A percentile compares a stretch with the other conserved stretches of the same genome.
Conservation (phyloP, 1,139 yeast species). For the Protomyces macrosporus region DNA sequence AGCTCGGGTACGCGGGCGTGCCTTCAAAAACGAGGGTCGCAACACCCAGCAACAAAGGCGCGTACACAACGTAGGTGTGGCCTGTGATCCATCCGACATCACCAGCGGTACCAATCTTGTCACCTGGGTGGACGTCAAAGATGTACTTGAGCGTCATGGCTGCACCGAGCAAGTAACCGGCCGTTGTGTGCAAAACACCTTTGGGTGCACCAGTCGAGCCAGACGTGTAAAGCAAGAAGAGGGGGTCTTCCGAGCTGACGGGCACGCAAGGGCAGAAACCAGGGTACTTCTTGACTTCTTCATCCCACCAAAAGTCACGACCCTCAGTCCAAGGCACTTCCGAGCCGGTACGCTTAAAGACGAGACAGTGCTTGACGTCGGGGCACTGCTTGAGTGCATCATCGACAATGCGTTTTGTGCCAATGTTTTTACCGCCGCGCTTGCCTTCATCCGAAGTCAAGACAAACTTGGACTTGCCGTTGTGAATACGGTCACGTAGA, state of each 20-base stretch:
- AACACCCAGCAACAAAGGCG: slow-evolving; percentile 83
- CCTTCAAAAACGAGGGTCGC: slow-evolving; percentile 94
- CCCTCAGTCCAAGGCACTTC: slow-evolving; percentile 66
- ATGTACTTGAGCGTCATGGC: slow-evolving; percentile 90
- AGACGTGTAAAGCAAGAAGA: slow-evolving; percentile 87
- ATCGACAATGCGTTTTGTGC: slow-evolving; percentile 89
- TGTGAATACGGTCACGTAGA: slow-evolving; percentile 80
- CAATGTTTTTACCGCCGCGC: slow-evolving; percentile 90
- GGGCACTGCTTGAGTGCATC: slow-evolving; percentile 81
- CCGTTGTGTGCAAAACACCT: slow-evolving; percentile 95
- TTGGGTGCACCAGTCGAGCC: slow-evolving; percentile 98
- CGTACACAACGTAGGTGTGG: slow-evolving; percentile 91
- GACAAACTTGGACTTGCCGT: slow-evolving; percentile 81
- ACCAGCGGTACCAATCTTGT: slow-evolving; percentile 91
- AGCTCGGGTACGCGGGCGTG: slow-evolving; percentile 96
- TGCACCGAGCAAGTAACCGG: slow-evolving; percentile 90
- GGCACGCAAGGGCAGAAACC: slow-evolving; percentile 84
- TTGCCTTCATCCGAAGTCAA: slow-evolving; percentile 95
- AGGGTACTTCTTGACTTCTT: slow-evolving; percentile 70
- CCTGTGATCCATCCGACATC: slow-evolving; percentile 99
- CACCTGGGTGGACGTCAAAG: slow-evolving; percentile 85
- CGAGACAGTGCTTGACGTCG: slow-evolving; percentile 73
- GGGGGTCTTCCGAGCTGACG: slow-evolving; percentile 86
- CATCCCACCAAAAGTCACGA: slow-evolving; percentile 94
- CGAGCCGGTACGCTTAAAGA: slow-evolving; percentile 79